Evolutionary conservation across 495 filamentous ascomycete species (phyloP), one percentile per base, ranked within the genome.

Genomic region (Penicillium lagena): DNA sequence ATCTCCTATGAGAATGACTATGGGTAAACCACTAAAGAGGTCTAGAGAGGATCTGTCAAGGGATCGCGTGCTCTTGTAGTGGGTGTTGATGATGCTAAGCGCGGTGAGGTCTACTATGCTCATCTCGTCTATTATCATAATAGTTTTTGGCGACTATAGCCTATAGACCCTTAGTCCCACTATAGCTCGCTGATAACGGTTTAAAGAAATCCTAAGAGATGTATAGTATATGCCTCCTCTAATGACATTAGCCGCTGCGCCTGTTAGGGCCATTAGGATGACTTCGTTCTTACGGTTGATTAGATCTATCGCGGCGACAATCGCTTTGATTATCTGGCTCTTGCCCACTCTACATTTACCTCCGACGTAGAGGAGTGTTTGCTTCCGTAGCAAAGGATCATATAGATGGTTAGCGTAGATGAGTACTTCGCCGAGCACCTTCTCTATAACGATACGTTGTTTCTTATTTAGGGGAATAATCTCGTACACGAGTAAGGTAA

Each of bases 261-360:
- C 33, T 7, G 39, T 47, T 0, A 39, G 45, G 1, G 39, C 45
- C 22, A 35, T 47, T 0, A 47, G 11, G 17, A 47, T 42, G 5
- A 47, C 39, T 11, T 47, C 39, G 4, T 47, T 29, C 28, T 37
- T 47, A 12, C 38, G 32, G 15, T 28, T 35, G 35, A 46, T 12
- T 0, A 46, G 43, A 35, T 46, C 45, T 31, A 47, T 47, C 15
- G 29, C 44, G 33, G 44, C 15, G 7, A 46, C 1, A 22, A 46
- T 46, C 11, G 11, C 37, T 41, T 46, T 40, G 37, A 46, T 36
- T 10, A 46, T 31, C 17, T 46, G 44, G 22, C 36, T 46, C 35
- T 46, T 46, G 7, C 44, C 44, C 12, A 31, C 29, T 9, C 44
- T 37, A 2, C 37, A 36, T 29, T 46, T 33, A n/a, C 44, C 37